A percentile compares a stretch with the other conserved stretches of the same genome.
Evolutionary conservation across 495 filamentous ascomycete species (phyloP).

Genomic region (Hypoxylon cercidicola): DNA sequence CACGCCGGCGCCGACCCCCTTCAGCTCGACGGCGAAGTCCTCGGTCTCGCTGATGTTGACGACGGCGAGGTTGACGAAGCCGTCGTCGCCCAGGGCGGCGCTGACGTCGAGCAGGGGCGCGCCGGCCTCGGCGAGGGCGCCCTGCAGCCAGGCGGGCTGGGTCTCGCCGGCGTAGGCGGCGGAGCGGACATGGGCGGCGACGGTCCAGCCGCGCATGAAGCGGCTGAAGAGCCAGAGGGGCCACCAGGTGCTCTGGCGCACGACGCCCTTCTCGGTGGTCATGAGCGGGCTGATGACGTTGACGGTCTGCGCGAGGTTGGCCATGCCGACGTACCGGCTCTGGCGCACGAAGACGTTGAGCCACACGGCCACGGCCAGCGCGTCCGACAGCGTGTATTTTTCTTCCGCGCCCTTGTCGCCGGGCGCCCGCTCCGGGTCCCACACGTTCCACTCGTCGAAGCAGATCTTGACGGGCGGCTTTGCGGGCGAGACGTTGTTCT

Average conservation of each 20-base stretch:
- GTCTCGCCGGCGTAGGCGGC: slow-evolving; percentile 71
- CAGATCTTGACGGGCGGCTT: slow-evolving; percentile 74
- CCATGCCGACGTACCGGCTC: slow-evolving; percentile 77
- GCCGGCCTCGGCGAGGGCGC: slow-evolving; percentile 62
- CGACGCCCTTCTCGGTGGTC: slow-evolving; percentile 70
- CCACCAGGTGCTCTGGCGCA: slow-evolving; percentile 83
- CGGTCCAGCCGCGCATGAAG: slow-evolving; percentile 78
- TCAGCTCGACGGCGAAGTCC: slow-evolving; percentile 65
- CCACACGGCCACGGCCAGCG: slow-evolving; percentile 76
- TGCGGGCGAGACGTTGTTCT: slow-evolving; percentile 66
- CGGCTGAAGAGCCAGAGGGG: slow-evolving; percentile 75
- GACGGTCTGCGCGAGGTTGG: slow-evolving; percentile 81
- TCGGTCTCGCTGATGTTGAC: slow-evolving; percentile 73
- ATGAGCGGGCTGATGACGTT: slow-evolving; percentile 83
- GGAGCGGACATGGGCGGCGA: slow-evolving; percentile 69
- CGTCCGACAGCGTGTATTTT: slow-evolving; percentile 78
- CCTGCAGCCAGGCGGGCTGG: slow-evolving; percentile 70
- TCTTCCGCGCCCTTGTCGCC: slow-evolving; percentile 76
- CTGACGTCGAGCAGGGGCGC: slow-evolving; percentile 78
- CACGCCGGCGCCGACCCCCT: slow-evolving; percentile 62
- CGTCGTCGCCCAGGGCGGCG: slow-evolving; percentile 69
- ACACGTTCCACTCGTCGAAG: slow-evolving; percentile 88
- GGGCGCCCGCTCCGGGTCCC: slow-evolving; percentile 78
- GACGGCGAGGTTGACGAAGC: slow-evolving; percentile 70
- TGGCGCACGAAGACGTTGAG: slow-evolving; percentile 85